Evolutionary conservation across 169 alveolate species (phyloP).

Genomic region (Plasmodium vinckei): DNA sequence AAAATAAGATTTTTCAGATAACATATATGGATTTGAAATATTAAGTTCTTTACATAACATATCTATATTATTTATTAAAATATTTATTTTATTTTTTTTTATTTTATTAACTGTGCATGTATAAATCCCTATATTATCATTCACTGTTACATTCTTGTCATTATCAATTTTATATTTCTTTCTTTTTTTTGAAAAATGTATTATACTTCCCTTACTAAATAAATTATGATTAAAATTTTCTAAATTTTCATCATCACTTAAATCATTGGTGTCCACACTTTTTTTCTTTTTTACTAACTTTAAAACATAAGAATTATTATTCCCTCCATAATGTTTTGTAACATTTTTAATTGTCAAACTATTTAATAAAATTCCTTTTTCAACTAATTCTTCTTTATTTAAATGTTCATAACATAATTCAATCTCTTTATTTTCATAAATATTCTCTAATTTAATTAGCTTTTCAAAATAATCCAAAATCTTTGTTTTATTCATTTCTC

Average conservation of each 20-base stretch:
- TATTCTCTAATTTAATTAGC: slow-evolving; percentile 40
- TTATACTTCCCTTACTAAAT: slow-evolving; percentile 59
- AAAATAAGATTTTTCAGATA: slow-evolving; percentile 32
- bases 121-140: slow-evolving; percentile 27
- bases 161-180: slow-evolving; percentile 18
- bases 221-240: slow-evolving; percentile 40
- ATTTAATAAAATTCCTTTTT: slow-evolving; percentile 46
- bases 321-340: slow-evolving; percentile 27
- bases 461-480: slow-evolving; percentile 28
- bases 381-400: slow-evolving; percentile 59
- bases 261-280: slow-evolving; percentile 28
- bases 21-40: slow-evolving; percentile 8
- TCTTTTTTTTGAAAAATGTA: slow-evolving; percentile 69
- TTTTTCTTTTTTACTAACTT: slow-evolving; percentile 47
- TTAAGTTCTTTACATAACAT: slow-evolving; percentile 58
- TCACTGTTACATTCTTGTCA: not conserved
- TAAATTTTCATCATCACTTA: slow-evolving; percentile 67
- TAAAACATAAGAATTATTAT: slow-evolving; percentile 26
- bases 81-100: slow-evolving; percentile 44
- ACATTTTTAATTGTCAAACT: slow-evolving; percentile 40
- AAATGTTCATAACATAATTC: slow-evolving; percentile 59
- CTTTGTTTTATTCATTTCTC: not conserved
- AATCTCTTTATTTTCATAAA: slow-evolving; percentile 47
- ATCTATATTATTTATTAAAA: slow-evolving; percentile 9
- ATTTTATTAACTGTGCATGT: slow-evolving; percentile 63